A percentile compares a stretch with the other conserved stretches of the same genome.
phyloP scores from a whole-genome alignment of 257 asterid species.

The Rauvolfia tetraphylla region DNA sequence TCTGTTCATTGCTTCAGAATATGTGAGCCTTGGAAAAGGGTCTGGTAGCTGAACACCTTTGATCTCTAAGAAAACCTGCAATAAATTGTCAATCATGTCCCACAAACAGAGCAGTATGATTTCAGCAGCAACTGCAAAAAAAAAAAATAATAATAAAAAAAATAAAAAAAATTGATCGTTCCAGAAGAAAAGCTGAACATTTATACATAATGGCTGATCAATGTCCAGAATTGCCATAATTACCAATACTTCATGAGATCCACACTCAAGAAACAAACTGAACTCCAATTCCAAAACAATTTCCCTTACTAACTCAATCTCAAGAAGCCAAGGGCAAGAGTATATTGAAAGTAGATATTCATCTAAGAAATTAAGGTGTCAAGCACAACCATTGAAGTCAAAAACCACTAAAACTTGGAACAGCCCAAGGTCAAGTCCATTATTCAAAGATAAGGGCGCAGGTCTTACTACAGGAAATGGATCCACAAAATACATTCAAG shows the following conservation, averaged over 20 bases:
- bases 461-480: neutral
- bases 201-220: neutral
- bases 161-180: too few species aligned
- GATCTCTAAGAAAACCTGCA: constrained; percentile 83
- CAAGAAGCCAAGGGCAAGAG: neutral
- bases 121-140: constrained; percentile 10
- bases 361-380: neutral
- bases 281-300: neutral
- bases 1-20: constrained; percentile 79
- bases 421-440: too few species aligned
- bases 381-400: neutral
- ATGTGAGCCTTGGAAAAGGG: constrained; percentile 91
- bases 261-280: neutral
- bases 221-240: neutral
- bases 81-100: constrained; percentile 8
- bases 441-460: neutral
- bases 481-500: neutral
- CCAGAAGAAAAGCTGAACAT: neutral
- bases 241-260: neutral
- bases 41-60: constrained; percentile 82
- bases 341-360: neutral
- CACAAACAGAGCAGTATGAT: neutral
- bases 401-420: neutral
- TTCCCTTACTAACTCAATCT: neutral
- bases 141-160: neutral